Conservation (phyloP, 1,284 basidiomycete genomes). For the Pseudozyma tsukubaensis region DNA sequence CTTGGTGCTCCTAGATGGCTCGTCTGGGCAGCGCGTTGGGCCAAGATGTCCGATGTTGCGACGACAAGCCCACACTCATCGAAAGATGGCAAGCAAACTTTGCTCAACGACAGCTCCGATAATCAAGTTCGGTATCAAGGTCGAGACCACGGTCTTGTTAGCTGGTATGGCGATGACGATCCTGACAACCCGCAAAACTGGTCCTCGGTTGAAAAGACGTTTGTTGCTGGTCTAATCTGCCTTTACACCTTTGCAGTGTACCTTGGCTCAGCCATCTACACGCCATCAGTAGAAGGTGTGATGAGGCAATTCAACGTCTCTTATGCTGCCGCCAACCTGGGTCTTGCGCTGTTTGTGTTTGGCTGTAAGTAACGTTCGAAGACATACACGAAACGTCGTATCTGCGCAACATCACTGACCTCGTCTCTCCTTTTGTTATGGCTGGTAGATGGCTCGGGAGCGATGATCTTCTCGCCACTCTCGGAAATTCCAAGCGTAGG, state of each 20-base stretch:
- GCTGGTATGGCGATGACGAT: slow-evolving; percentile 61
- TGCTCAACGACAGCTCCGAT: no score
- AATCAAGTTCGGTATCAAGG: no score
- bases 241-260: slow-evolving; percentile 72
- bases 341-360: slow-evolving; percentile 31
- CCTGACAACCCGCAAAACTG: slow-evolving; percentile 61
- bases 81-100: no score
- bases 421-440: no score
- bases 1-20: no score
- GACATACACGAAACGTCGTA: no score
- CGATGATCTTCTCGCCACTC: slow-evolving; percentile 65
- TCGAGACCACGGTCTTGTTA: slow-evolving; percentile 66
- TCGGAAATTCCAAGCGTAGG: slow-evolving; percentile 65
- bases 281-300: slow-evolving; percentile 20
- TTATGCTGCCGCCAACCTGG: slow-evolving; percentile 66
- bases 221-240: slow-evolving; percentile 53
- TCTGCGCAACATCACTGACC: no score
- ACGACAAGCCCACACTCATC: no score
- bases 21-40: not conserved
- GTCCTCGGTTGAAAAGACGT: slow-evolving; percentile 41
- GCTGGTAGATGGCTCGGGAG: slow-evolving; percentile 26
- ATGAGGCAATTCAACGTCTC: slow-evolving; percentile 60
- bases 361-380: no score
- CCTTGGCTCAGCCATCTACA: slow-evolving; percentile 71
- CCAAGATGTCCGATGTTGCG: not conserved